Conservation (phyloP, 2,329 filamentous ascomycete genomes). For the Exophiala bonariae region DNA sequence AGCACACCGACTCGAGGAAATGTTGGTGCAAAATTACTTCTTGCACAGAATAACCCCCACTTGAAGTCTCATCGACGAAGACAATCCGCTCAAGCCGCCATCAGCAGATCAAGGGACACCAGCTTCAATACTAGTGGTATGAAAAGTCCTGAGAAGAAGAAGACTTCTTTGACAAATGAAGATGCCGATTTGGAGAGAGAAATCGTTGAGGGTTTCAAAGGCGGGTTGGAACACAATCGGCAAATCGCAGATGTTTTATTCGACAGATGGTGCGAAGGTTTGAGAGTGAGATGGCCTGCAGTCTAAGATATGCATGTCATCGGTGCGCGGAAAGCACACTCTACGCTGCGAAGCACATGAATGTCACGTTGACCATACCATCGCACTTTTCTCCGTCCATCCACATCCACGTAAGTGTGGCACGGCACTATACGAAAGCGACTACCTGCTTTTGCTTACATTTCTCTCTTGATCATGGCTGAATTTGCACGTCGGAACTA, state of each 20-base stretch:
- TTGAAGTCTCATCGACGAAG: conserved; percentile 74
- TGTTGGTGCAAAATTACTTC: conserved; percentile 61
- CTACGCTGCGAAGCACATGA: too few species aligned
- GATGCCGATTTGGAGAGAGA: conserved; percentile 30
- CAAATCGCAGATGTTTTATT: conserved; percentile 89
- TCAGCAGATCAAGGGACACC: conserved; percentile 28
- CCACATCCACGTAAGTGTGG: too few species aligned
- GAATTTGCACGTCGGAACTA: too few species aligned
- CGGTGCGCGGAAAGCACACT: too few species aligned
- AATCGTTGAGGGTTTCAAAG: conserved; percentile 52
- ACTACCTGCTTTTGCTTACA: too few species aligned
- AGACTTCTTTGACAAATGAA: conserved; percentile 44
- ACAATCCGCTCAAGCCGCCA: conserved; percentile 45
- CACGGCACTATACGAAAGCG: too few species aligned
- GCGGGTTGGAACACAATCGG: conserved; percentile 91
- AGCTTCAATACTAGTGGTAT: conserved; percentile 38
- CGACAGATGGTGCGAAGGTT: conserved; percentile 81
- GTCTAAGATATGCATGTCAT: too few species aligned
- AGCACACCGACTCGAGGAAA: conserved; percentile 37
- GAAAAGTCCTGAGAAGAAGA: conserved; percentile 36
- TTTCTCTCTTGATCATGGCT: too few species aligned
- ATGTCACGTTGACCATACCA: too few species aligned
- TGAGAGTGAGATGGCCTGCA: conserved; percentile 66
- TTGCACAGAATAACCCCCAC: conserved; percentile 82
- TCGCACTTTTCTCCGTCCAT: too few species aligned